Base-by-base conservation (phyloP, 306 rosid genomes). In the Leucaena leucocephala region DNA sequence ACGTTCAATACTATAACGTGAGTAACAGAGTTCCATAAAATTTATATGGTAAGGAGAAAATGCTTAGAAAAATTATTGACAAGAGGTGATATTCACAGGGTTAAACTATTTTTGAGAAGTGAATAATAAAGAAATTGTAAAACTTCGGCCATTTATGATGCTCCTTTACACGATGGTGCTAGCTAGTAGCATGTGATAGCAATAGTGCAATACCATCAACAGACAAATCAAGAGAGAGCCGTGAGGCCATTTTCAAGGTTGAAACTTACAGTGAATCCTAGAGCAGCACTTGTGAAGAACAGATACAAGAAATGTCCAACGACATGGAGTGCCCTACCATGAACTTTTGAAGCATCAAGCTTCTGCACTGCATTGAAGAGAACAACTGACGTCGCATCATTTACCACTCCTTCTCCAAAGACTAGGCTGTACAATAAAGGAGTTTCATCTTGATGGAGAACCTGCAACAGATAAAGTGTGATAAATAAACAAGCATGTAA, bases 351-450 rank as follows among this genome's bases (percentile, higher is more conserved):
- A 76, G 91, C 87, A 59, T 92, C 94, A 71, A 92, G 78, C 86
- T 92, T 91, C 77, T 90, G 98, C 71, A 95, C 84, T n/a, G 98
- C 95, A 75, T 94, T 85, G 90, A 91, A 95, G 78, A 95, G 92
- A 67, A 94, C 97, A 79, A 94, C 95, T 13, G 97, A 87, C 8
- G 98, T 94, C 38, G 98, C 97, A 84, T 94, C 98, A 71, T 94
- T 94, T 76, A 92, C 97, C 34, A 89, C 97, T 81, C 97, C 97
- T 91, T 94, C 97, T 61, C 97, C 98, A 77, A 94, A 94, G 43
- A 94, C 97, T 71, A 94, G 82, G 88, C 97, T 94, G 93, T 92
- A 92, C 19, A 94, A 87, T 59, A 92, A 81, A 66, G 97, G 97
- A 68, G 98, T 94, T 80, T 91, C 97, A 39, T 92, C 97, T 89